These are phyloP conservation scores for Salvia miltiorrhiza DNA, from an alignment of 257 asterid species.

Conservation along the genomic window DNA sequence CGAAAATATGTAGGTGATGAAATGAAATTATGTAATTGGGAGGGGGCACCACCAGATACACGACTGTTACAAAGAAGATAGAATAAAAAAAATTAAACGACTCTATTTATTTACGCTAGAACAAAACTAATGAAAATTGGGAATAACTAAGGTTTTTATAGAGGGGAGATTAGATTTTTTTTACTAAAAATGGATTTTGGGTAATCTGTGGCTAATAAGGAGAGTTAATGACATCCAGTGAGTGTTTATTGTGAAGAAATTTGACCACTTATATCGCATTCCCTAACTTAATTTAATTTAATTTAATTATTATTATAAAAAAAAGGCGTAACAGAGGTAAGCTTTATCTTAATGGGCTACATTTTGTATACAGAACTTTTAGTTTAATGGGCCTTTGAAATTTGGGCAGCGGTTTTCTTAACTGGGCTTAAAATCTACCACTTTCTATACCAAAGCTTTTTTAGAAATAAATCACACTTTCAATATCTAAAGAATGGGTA, in stretches of 20 bases:
- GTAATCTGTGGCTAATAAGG: conserved; percentile 22
- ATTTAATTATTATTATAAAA: not conserved
- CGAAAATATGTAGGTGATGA: conserved; percentile 47
- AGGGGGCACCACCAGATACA: conserved; percentile 47
- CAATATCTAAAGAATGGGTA: too few species aligned
- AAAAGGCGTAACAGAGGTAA: too few species aligned
- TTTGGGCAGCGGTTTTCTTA: too few species aligned
- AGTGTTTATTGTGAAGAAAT: not conserved
- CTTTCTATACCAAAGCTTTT: too few species aligned
- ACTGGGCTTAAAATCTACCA: too few species aligned
- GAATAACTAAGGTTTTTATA: conserved; percentile 29
- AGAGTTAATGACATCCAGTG: conserved; percentile 32
- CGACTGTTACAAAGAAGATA: conserved; percentile 66
- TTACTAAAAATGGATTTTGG: conserved; percentile 5
- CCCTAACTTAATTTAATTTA: conserved; percentile 8
- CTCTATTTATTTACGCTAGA: conserved; percentile 7
- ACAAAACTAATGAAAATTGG: not conserved
- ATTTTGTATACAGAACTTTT: too few species aligned
- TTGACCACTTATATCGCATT: not conserved
- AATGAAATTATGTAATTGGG: conserved; percentile 9
- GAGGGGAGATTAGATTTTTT: not conserved
- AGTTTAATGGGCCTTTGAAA: too few species aligned
- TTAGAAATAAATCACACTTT: too few species aligned
- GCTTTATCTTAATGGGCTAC: too few species aligned
- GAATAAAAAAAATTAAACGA: conserved; percentile 5